Percentiles rank a stretch among this genome's conserved stretches.
Evolutionary conservation across 148 eudicot genomes (phyloP).

Genomic region (Oxyria digyna): DNA sequence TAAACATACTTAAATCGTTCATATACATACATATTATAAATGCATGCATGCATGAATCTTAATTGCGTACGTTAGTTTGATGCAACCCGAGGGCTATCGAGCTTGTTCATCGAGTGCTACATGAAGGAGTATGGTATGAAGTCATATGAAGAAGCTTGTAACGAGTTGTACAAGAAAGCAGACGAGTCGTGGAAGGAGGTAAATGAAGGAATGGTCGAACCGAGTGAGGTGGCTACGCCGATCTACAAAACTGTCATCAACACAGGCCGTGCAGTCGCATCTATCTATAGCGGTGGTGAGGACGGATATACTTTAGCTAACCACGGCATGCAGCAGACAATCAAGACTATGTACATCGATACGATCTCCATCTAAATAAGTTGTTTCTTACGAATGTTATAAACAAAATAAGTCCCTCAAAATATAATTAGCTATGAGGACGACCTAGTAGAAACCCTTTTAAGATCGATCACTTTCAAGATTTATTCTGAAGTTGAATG

Average conservation of each 20-base stretch:
- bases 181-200: slow-evolving; percentile 14
- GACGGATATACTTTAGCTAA: not conserved
- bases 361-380: not conserved
- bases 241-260: not conserved
- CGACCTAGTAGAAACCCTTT: too few relatives aligned
- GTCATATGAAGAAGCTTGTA: not conserved
- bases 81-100: slow-evolving; percentile 9
- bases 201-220: slow-evolving; percentile 11
- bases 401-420: too few relatives aligned
- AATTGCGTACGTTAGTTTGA: slow-evolving; percentile 12
- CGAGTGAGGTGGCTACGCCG: slow-evolving; percentile 7
- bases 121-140: slow-evolving; percentile 6
- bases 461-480: too few relatives aligned
- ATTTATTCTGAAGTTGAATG: too few relatives aligned
- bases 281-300: slow-evolving; percentile 12
- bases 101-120: slow-evolving; percentile 11
- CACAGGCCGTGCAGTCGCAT: not conserved
- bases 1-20: not conserved
- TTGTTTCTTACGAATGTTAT: too few relatives aligned
- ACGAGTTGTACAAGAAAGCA: not conserved
- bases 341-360: not conserved
- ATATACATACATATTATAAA: too few relatives aligned
- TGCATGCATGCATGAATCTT: not conserved
- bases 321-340: not conserved
- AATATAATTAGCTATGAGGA: too few relatives aligned